Evolutionary conservation across 2,329 filamentous ascomycete species (phyloP).

Genomic region (Pyricularia grisea): DNA sequence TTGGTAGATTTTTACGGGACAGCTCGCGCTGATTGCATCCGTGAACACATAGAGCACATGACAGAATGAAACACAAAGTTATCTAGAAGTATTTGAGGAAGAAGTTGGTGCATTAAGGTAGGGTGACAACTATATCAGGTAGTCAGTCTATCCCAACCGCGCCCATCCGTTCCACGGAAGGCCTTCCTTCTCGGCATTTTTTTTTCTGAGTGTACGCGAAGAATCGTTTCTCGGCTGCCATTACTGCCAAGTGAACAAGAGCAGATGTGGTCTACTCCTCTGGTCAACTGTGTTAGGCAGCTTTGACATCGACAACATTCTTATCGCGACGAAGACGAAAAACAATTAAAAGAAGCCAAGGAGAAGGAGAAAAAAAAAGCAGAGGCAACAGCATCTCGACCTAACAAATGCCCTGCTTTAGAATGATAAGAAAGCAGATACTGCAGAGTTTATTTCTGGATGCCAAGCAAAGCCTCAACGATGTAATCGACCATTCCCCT

Average conservation of each 20-base stretch:
- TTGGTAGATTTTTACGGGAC: conserved; percentile 48
- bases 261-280: neutral
- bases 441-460: neutral
- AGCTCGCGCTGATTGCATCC: neutral
- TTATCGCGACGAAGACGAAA: neutral
- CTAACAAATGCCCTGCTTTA: neutral
- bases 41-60: neutral
- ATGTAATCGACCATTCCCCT: too few relatives aligned
- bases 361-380: neutral
- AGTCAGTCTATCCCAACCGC: neutral
- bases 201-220: neutral
- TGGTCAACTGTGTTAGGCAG: neutral
- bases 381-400: neutral
- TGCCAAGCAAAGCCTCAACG: neutral
- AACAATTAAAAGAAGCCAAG: neutral
- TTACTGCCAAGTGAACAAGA: neutral
- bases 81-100: neutral
- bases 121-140: neutral
- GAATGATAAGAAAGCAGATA: neutral
- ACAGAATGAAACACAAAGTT: neutral
- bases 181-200: neutral
- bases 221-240: neutral
- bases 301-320: neutral
- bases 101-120: neutral
- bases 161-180: neutral